These are phyloP conservation scores for Symmetrospora coprosmae DNA, from an alignment of 768 basidiomycete species.

Conservation along the genomic window DNA sequence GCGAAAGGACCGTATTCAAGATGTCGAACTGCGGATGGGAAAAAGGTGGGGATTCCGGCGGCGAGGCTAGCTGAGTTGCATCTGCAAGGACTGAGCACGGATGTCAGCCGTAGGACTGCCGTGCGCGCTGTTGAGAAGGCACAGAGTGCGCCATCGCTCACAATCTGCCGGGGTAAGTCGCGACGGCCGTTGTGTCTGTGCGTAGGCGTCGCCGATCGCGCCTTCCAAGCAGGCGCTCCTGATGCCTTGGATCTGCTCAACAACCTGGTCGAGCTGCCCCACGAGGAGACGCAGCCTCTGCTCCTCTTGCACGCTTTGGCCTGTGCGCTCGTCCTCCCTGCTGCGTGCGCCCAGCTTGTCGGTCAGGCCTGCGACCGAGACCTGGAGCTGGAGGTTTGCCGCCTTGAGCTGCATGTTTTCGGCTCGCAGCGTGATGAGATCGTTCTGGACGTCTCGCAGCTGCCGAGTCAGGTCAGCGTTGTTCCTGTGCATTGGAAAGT, in stretches of 20 bases:
- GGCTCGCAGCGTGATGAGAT: slow-evolving; percentile 26
- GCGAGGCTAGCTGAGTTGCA: no score
- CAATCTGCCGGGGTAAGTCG: no score
- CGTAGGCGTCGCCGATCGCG: no score
- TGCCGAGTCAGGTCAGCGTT: slow-evolving; percentile 27
- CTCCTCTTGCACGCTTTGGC: background rate
- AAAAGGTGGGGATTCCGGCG: slow-evolving; percentile 5
- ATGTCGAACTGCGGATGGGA: no score
- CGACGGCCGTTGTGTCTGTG: no score
- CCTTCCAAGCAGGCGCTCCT: no score
- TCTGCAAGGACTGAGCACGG: no score
- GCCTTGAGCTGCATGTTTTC: slow-evolving; percentile 27
- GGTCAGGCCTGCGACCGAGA: slow-evolving; percentile 12
- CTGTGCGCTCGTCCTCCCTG: slow-evolving; percentile 1
- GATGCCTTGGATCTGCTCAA: slow-evolving; percentile 9
- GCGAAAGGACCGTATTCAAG: no score
- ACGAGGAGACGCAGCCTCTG: slow-evolving; percentile 5
- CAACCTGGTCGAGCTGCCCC: slow-evolving; percentile 8
- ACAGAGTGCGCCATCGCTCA: no score
- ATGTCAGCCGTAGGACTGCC: no score
- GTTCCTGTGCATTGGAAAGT: slow-evolving; percentile 22
- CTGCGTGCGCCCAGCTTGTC: slow-evolving; percentile 12
- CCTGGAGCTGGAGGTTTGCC: slow-evolving; percentile 22
- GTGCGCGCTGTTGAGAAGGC: no score
- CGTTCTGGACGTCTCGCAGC: slow-evolving; percentile 21